Percentiles rank a stretch among this genome's conserved stretches.
phyloP scores from a whole-genome alignment of 148 eudicot species.

The Cornus controversa region DNA sequence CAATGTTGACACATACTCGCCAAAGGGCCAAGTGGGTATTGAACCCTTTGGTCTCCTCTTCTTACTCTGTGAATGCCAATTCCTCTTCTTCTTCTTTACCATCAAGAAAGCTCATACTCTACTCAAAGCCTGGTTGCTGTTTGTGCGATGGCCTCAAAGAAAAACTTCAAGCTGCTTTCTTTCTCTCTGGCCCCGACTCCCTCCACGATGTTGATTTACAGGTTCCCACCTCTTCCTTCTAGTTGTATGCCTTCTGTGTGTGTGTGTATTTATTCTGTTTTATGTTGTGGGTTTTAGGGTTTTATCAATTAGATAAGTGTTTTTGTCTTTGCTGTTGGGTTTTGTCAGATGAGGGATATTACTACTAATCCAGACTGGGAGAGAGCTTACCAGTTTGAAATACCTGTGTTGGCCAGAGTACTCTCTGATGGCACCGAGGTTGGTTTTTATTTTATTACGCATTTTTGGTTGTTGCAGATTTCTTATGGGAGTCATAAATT shows the following conservation, averaged over 20 bases:
- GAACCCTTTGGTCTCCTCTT: slow-evolving; percentile 14
- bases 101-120: slow-evolving; percentile 59
- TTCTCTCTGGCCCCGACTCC: slow-evolving; percentile 41
- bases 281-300: not conserved
- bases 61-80: slow-evolving; percentile 7
- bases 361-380: slow-evolving; percentile 93
- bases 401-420: slow-evolving; percentile 79
- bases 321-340: slow-evolving; percentile 9
- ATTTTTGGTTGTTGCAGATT: not conserved
- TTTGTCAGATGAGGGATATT: slow-evolving; percentile 74
- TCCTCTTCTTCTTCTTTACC: slow-evolving; percentile 40
- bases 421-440: slow-evolving; percentile 85
- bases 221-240: slow-evolving; percentile 23
- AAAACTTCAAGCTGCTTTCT: slow-evolving; percentile 65
- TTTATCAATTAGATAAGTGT: not conserved
- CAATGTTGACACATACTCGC: not conserved
- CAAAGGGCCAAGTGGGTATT: slow-evolving; percentile 2
- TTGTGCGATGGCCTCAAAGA: slow-evolving; percentile 94
- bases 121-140: slow-evolving; percentile 94
- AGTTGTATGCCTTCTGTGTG: not conserved
- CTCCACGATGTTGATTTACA: slow-evolving; percentile 58
- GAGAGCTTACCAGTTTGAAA: slow-evolving; percentile 86
- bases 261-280: not conserved
- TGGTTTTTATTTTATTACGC: slow-evolving; percentile 1
- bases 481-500: not conserved